Percentiles rank a stretch among this genome's conserved stretches.
Conservation (phyloP, 2,329 filamentous ascomycete species). For the Huntiella bhutanensis region DNA sequence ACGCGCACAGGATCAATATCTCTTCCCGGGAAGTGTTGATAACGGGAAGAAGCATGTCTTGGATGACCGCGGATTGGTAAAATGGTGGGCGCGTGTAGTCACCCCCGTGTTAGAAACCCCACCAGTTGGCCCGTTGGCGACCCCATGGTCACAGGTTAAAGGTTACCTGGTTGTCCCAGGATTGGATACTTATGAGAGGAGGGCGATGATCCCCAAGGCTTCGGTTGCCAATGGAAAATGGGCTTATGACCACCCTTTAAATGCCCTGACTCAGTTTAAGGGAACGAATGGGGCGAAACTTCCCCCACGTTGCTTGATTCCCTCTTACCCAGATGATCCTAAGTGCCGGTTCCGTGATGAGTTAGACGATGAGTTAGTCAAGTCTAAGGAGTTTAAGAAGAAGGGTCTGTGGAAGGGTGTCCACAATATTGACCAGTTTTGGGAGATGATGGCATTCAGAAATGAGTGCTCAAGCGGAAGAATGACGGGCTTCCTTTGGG, state of each 20-base stretch:
- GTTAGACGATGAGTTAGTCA: conserved; percentile 62
- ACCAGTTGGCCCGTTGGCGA: conserved; percentile 14
- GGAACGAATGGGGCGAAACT: conserved; percentile 36
- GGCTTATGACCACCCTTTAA: conserved; percentile 55
- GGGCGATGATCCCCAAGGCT: conserved; percentile 50
- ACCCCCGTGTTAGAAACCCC: conserved; percentile 49
- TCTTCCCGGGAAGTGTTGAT: conserved; percentile 82
- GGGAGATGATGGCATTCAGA: conserved; percentile 94
- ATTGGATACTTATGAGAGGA: conserved; percentile 61
- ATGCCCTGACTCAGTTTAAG: conserved; percentile 40
- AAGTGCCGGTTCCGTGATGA: conserved; percentile 81
- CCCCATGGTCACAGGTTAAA: conserved; percentile 32
- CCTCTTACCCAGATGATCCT: conserved; percentile 84
- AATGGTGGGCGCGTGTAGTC: conserved; percentile 86
- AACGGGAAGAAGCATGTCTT: conserved; percentile 76
- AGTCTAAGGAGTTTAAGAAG: conserved; percentile 32
- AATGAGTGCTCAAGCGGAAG: conserved; percentile 90
- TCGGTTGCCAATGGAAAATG: conserved; percentile 32
- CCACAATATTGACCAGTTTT: conserved; percentile 73
- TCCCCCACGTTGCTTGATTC: conserved; percentile 68
- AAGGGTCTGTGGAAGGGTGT: conserved; percentile 67
- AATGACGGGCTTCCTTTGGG: conserved; percentile 86
- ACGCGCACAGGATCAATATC: conserved; percentile 76
- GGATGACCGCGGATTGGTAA: conserved; percentile 74
- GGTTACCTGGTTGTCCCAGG: conserved; percentile 80